phyloP scores from a whole-genome alignment of 352 stramenopile species.

The Pseudoperonospora humuli region DNA sequence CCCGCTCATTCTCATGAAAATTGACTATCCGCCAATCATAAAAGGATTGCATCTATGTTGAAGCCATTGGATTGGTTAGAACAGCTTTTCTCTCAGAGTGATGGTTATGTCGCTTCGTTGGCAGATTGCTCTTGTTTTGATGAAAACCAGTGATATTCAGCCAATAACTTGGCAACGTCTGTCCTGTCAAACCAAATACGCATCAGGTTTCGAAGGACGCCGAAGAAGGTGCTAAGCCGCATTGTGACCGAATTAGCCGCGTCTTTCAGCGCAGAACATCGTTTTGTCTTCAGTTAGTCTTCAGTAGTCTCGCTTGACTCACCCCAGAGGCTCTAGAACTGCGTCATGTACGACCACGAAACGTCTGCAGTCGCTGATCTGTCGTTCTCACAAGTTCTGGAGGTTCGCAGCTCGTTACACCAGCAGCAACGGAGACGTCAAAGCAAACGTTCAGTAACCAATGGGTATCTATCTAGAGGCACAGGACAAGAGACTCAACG shows the following conservation, averaged over 20 bases:
- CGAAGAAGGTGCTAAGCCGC: slow-evolving; percentile 6
- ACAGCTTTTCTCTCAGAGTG: slow-evolving; percentile 19
- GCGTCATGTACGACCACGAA: slow-evolving; percentile 36
- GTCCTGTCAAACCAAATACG: slow-evolving; percentile 10
- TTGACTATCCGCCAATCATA: slow-evolving; percentile 20
- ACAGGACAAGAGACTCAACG: slow-evolving; percentile 4
- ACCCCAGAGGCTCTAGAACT: slow-evolving; percentile 2
- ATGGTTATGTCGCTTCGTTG: slow-evolving; percentile 12
- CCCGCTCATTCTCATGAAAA: slow-evolving; percentile 3
- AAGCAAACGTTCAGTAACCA: slow-evolving; percentile 12
- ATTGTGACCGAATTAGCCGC: slow-evolving; percentile 4
- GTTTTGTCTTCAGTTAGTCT: background rate
- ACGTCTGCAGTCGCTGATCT: slow-evolving; percentile 42
- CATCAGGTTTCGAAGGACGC: slow-evolving; percentile 9
- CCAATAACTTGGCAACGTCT: slow-evolving; percentile 1
- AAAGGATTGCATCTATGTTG: slow-evolving; percentile 1
- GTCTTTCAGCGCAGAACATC: background rate
- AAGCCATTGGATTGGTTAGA: slow-evolving; percentile 22
- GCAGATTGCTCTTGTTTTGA: no score
- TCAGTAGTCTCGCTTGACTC: background rate
- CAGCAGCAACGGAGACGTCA: slow-evolving; percentile 30
- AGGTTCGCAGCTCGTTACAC: slow-evolving; percentile 49
- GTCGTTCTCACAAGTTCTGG: slow-evolving; percentile 76
- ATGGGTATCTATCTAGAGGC: background rate
- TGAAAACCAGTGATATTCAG: slow-evolving; percentile 22